phyloP scores from a whole-genome alignment of 2,329 filamentous ascomycete genomes.

The Xylaria arbuscula region DNA sequence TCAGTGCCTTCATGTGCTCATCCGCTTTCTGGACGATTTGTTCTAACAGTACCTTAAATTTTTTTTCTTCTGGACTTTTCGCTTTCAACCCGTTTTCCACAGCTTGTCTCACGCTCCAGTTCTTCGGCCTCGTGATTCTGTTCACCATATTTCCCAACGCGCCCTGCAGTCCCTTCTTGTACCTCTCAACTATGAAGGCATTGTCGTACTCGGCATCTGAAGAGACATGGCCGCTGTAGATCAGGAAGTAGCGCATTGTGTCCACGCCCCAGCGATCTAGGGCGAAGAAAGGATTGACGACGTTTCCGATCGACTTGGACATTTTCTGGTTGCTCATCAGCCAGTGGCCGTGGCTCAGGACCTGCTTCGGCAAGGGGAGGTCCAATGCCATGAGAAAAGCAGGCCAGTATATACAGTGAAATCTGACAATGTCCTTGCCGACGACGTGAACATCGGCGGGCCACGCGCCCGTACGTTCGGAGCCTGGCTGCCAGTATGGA shows the following conservation, averaged over 20 bases:
- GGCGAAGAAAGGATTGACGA: conserved; percentile 93
- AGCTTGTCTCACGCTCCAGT: conserved; percentile 74
- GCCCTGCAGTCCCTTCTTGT: conserved; percentile 81
- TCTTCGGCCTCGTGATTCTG: conserved; percentile 74
- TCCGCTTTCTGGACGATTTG: conserved; percentile 57
- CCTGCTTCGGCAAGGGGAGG: conserved; percentile 79
- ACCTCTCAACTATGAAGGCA: conserved; percentile 75
- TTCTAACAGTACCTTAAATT: conserved; percentile 56
- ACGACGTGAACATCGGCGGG: conserved; percentile 92
- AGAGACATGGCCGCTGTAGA: conserved; percentile 79
- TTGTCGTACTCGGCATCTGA: conserved; percentile 91
- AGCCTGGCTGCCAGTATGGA: conserved; percentile 75
- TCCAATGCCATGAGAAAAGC: conserved; percentile 91
- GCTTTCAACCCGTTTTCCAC: conserved; percentile 55
- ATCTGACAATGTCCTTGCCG: conserved; percentile 95
- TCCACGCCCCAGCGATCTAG: conserved; percentile 90
- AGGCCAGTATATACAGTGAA: conserved; percentile 98
- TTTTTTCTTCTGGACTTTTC: conserved; percentile 39
- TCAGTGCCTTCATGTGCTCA: conserved; percentile 69
- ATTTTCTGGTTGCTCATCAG: conserved; percentile 92
- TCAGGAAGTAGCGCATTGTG: conserved; percentile 87
- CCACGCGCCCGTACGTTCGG: conserved; percentile 76
- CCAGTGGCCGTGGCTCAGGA: conserved; percentile 95
- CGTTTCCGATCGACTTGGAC: conserved; percentile 95
- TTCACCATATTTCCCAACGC: conserved; percentile 84